Evolutionary conservation across 129 eudicot species (phyloP), one percentile per base, ranked within the genome.

Genomic region (Ambrosia artemisiifolia): DNA sequence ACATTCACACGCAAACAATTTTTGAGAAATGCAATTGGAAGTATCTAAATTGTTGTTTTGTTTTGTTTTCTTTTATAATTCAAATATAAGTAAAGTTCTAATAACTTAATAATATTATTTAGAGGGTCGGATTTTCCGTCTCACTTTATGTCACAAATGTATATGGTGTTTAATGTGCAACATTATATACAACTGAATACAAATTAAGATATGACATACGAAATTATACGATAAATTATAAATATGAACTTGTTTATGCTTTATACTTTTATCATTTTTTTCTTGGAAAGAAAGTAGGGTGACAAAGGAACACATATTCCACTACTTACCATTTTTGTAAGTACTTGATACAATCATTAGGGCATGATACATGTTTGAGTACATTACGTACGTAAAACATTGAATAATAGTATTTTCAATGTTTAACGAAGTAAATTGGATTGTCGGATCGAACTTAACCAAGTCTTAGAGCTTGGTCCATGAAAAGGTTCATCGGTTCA

Each of bases 1-100:
- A 76, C 80, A 32, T 48, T 16, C 49, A 73, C 55, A 74, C 72
- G 57, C 65, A 74, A 70, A 49, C 65, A 72, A 65, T 65, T 38
- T 14, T 51, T 8, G 16, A 2, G 12, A 12, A 40, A 30, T 24
- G 24, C 7, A 1, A 65, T 64, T 50, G 28, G 50, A 51, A 36
- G 33, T 10, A 43, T 17, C n/a, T 51, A 68, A 3, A 3, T 30
- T 49, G 5, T 32, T 7, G 3, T n/a, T 48, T 8, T n/a, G 30
- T 36, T 34, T 36, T 10, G 16, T 53, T 54, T 19, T 19, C 5
- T 10, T 20, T 54, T 19, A 36, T 24, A 24, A 0, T 50, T 50
- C 1, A 14, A 50, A 50, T 50, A 17, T 50, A 50, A 16, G 7
- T 10, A 50, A n/a, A n/a, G 56, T 50, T 16, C 8, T 50, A 4